Evolutionary conservation across 2,329 filamentous ascomycete species (phyloP), one percentile per base, ranked within the genome.

Genomic region (Xylariales sp.): DNA sequence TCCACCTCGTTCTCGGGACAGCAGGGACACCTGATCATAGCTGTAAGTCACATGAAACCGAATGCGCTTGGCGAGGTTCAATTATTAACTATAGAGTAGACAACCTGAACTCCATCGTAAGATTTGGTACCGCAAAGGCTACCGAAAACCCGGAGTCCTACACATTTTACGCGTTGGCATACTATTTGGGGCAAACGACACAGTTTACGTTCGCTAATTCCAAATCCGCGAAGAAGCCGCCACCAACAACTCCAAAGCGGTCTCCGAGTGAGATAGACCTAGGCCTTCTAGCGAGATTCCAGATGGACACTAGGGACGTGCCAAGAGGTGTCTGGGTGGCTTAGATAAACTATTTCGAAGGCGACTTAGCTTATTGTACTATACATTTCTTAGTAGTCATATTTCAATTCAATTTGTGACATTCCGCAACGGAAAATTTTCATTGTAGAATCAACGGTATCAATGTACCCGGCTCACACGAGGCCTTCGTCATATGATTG

Each of bases 201-300:
- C 65, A 67, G 41, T 67, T 46, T 32, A 67, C 65, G n/a, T 68
- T 68, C 48, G 65, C 65, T 16, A 64, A 34, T 36, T 61, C 65
- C 5, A 64, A 57, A 16, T 68, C 65, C 4, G 59, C 39, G 18
- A 58, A 61, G 2, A 68, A 62, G 61, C 50, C 56, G 7, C 12
- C 64, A 5, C n/a, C 43, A 52, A 2, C 55, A 32, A 65, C 50
- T 39, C 46, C 62, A 1, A 65, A 65, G 49, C 41, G 50, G 16
- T 55, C 49, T 34, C 32, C 2, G 3, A 9, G 7, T n/a, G 28
- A 18, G 23, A 4, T 12, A 14, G 10, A 54, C 34, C 6, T 39
- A 9, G 9, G 16, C 3, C 16, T 39, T 34, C 49, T 62, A 7
- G 36, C 39, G 28, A 50, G 10, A 52, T 62, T 62, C n/a, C 49